phyloP scores from a whole-genome alignment of 2,329 filamentous ascomycete genomes.

The Aspergillus sp. region DNA sequence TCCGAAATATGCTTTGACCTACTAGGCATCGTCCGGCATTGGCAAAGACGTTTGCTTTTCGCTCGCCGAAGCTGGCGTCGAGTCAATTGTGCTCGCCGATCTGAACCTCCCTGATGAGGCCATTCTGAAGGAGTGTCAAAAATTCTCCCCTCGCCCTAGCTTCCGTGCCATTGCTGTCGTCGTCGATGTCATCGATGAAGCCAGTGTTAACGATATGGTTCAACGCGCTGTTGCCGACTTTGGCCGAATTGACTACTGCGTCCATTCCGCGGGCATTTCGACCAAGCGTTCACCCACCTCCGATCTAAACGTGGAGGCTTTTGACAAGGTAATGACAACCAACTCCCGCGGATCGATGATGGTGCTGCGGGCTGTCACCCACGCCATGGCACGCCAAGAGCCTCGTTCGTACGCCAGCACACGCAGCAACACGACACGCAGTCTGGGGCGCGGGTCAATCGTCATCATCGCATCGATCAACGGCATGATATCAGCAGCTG shows the following conservation, averaged over 20 bases:
- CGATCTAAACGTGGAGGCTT: constrained; percentile 55
- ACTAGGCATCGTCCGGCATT: constrained; percentile 8
- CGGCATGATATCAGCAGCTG: not conserved
- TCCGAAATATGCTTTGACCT: not conserved
- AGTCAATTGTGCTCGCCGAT: constrained; percentile 2
- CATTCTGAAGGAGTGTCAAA: not conserved
- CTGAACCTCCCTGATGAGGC: not conserved
- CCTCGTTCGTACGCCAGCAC: constrained; percentile 1
- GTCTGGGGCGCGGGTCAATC: constrained; percentile 39
- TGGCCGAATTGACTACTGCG: constrained; percentile 55
- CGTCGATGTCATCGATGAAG: not conserved
- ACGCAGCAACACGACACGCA: not conserved
- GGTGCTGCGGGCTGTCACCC: constrained; percentile 3
- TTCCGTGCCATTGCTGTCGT: not conserved
- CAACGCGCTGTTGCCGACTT: constrained; percentile 26
- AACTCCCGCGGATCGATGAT: constrained; percentile 8
- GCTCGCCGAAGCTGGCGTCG: not conserved
- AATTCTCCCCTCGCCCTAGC: not conserved
- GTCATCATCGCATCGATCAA: constrained; percentile 19
- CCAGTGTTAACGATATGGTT: constrained; percentile 2
- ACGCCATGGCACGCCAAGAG: constrained; percentile 3
- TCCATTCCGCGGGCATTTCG: constrained; percentile 53
- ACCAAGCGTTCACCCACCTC: constrained; percentile 23
- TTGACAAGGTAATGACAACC: constrained; percentile 49
- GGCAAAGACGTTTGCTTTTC: not conserved